Evolutionary conservation across 257 asterid species (phyloP).

Genomic region (Solanum sejunctum): DNA sequence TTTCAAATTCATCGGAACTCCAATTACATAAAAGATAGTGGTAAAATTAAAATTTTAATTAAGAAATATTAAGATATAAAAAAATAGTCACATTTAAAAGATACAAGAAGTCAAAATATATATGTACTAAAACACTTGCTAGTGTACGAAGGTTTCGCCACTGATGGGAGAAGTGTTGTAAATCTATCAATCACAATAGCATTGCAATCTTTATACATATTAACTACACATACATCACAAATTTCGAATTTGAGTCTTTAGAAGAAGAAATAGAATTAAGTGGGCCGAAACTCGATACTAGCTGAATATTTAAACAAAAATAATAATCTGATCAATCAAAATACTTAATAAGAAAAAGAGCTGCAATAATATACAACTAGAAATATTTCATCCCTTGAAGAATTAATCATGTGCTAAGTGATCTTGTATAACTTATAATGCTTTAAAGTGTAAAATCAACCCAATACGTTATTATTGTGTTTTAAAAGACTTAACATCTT

Average conservation of each 20-base stretch:
- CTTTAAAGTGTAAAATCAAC: not conserved
- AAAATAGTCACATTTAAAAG: too few relatives aligned
- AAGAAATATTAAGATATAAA: too few relatives aligned
- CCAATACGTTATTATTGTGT: not conserved
- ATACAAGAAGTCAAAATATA: too few relatives aligned
- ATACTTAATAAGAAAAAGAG: not conserved
- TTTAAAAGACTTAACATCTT: not conserved
- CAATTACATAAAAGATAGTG: too few relatives aligned
- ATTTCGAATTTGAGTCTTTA: not conserved
- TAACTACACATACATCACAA: not conserved
- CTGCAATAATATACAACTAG: not conserved
- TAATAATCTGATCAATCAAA: not conserved
- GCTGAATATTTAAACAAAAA: not conserved
- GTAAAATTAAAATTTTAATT: too few relatives aligned
- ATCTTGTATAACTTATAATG: not conserved
- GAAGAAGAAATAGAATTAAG: too few relatives aligned
- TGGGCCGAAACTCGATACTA: too few relatives aligned
- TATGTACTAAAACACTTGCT: too few relatives aligned
- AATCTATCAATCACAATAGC: not conserved
- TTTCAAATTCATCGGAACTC: too few relatives aligned
- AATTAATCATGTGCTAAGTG: not conserved
- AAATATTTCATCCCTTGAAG: not conserved
- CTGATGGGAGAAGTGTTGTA: not conserved
- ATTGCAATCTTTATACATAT: not conserved
- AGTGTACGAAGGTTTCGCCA: too few relatives aligned